Evolutionary conservation across 176 grass and related monocot genomes (phyloP).

Genomic region (Saccharum spontaneum): DNA sequence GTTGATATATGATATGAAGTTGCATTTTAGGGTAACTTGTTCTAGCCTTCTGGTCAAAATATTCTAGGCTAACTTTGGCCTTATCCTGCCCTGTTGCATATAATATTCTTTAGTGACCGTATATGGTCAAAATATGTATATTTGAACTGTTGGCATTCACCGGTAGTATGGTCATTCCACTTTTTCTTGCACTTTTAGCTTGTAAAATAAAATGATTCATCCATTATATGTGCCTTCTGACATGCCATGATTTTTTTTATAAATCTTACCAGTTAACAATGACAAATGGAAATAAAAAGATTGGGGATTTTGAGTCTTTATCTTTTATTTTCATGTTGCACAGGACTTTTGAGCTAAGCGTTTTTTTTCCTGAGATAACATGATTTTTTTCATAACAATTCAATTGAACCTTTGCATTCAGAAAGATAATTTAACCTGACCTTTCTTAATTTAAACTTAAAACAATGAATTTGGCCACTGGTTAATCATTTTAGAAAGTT

Average conservation of each 20-base stretch:
- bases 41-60: background rate
- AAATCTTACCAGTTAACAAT: background rate
- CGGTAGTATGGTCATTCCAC: background rate
- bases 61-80: background rate
- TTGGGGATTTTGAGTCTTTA: background rate
- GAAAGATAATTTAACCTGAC: background rate
- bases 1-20: background rate
- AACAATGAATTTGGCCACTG: background rate
- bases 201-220: background rate
- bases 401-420: background rate
- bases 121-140: background rate
- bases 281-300: background rate
- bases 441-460: background rate
- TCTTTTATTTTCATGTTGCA: conserved; percentile 3
- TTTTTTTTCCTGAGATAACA: background rate
- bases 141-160: background rate
- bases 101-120: background rate
- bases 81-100: background rate
- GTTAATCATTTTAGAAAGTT: background rate
- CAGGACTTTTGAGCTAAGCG: background rate
- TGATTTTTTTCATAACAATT: background rate
- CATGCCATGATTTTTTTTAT: background rate
- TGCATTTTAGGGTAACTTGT: background rate
- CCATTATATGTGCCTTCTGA: background rate
- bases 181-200: background rate